These are phyloP conservation scores for Osmozyma mogii DNA, from an alignment of 805 yeast genomes.

Conservation along the genomic window DNA sequence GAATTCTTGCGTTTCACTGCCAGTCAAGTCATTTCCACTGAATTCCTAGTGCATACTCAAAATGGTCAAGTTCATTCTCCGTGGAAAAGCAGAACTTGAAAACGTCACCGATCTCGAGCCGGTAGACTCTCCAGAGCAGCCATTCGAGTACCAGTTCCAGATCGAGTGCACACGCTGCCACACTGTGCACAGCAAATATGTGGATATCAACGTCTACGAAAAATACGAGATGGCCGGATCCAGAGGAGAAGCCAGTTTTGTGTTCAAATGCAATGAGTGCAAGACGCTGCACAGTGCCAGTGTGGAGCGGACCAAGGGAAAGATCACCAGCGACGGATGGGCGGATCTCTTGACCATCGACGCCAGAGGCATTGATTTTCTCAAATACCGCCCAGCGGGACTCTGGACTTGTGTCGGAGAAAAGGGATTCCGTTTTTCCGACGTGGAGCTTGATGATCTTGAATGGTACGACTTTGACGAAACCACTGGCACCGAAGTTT, in stretches of 20 bases:
- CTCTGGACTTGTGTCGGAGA: constrained; percentile 50
- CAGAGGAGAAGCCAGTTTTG: constrained; percentile 78
- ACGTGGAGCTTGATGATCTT: constrained; percentile 65
- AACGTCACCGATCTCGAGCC: constrained; percentile 53
- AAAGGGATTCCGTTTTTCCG: constrained; percentile 43
- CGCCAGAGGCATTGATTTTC: constrained; percentile 75
- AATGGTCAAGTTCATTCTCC: constrained; percentile 34
- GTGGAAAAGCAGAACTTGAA: constrained; percentile 38
- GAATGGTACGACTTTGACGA: constrained; percentile 98
- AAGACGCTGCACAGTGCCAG: constrained; percentile 32
- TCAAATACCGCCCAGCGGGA: constrained; percentile 63
- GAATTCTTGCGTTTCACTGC: not conserved
- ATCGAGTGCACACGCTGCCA: constrained; percentile 75
- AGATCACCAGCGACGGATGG: constrained; percentile 24
- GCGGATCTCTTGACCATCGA: constrained; percentile 61
- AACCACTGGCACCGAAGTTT: constrained; percentile 68
- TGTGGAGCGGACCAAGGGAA: constrained; percentile 24
- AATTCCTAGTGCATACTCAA: no score
- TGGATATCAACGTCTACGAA: constrained; percentile 62
- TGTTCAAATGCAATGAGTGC: constrained; percentile 69
- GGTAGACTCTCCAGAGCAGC: constrained; percentile 47
- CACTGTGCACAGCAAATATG: constrained; percentile 63
- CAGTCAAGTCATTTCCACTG: no score
- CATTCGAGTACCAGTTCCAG: constrained; percentile 70
- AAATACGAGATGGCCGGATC: constrained; percentile 59